These are phyloP conservation scores for Haberlea rhodopensis DNA, from an alignment of 257 asterid species.

Conservation along the genomic window DNA sequence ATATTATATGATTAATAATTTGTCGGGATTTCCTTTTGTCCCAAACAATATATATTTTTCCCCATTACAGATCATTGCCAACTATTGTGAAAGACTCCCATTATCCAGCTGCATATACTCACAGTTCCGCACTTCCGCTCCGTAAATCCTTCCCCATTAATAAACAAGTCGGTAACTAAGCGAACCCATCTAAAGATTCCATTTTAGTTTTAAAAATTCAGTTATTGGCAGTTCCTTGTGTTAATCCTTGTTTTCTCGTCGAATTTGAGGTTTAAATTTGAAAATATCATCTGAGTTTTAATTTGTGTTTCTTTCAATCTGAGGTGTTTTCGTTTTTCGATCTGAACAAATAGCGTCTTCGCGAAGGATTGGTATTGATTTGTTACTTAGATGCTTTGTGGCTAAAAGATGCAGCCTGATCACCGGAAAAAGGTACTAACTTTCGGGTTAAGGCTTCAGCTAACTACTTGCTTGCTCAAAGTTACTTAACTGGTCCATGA, in stretches of 20 bases:
- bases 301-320: constrained; percentile 18
- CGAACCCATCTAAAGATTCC: constrained; percentile 32
- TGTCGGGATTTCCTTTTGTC: not conserved
- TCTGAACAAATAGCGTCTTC: constrained; percentile 28
- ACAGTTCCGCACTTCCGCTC: constrained; percentile 27
- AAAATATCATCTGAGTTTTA: constrained; percentile 37
- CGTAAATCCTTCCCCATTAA: constrained; percentile 9
- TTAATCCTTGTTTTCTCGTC: constrained; percentile 11
- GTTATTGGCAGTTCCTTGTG: constrained; percentile 22
- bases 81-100: constrained; percentile 22
- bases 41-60: constrained; percentile 21
- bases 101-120: constrained; percentile 29
- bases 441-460: not conserved
- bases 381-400: constrained; percentile 46
- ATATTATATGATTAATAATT: too few relatives aligned
- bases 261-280: constrained; percentile 28
- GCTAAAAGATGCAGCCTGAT: constrained; percentile 73
- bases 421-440: constrained; percentile 67
- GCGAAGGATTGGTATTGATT: constrained; percentile 21
- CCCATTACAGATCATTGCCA: constrained; percentile 36
- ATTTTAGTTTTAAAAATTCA: constrained; percentile 15
- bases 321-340: constrained; percentile 31
- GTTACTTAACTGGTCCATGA: not conserved
- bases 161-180: constrained; percentile 20
- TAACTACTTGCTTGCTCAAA: constrained; percentile 12